phyloP scores from a whole-genome alignment of 768 basidiomycete genomes.

The Mycena metata region DNA sequence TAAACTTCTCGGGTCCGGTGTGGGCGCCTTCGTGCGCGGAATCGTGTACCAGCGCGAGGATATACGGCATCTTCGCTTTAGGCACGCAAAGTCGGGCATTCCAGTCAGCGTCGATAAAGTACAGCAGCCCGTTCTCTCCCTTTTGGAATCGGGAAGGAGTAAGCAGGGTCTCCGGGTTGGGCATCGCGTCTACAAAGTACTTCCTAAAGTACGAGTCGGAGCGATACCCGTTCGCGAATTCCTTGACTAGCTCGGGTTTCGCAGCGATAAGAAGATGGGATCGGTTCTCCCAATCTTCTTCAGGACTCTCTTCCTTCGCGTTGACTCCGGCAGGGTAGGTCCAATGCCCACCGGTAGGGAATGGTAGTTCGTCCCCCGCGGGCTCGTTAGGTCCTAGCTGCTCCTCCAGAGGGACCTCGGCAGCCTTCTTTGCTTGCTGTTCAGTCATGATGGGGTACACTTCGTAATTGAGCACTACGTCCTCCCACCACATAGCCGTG shows the following conservation, averaged over 20 bases:
- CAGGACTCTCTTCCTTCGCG: neutral
- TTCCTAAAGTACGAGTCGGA: neutral
- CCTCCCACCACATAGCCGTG: slow-evolving; percentile 4
- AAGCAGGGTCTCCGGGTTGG: too few relatives aligned
- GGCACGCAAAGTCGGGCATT: neutral
- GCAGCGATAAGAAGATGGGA: neutral
- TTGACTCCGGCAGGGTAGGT: slow-evolving; percentile 1
- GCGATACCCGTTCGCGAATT: neutral
- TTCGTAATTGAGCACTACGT: neutral
- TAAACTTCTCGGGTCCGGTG: neutral
- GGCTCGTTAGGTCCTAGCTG: too few relatives aligned
- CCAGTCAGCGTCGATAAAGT: slow-evolving; percentile 27
- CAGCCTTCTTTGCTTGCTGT: too few relatives aligned
- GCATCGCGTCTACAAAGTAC: too few relatives aligned
- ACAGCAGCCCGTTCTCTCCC: neutral
- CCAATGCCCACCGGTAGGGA: slow-evolving; percentile 2
- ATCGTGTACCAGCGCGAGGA: neutral
- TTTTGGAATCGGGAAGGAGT: slow-evolving; percentile 13
- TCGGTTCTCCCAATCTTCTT: neutral
- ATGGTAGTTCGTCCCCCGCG: neutral
- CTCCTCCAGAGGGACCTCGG: neutral
- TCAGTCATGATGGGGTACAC: neutral
- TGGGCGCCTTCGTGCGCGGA: neutral
- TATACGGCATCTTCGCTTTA: slow-evolving; percentile 16
- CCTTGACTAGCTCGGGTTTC: neutral